Conservation (phyloP, 495 filamentous ascomycete genomes). For the Entonaema liquescens region DNA sequence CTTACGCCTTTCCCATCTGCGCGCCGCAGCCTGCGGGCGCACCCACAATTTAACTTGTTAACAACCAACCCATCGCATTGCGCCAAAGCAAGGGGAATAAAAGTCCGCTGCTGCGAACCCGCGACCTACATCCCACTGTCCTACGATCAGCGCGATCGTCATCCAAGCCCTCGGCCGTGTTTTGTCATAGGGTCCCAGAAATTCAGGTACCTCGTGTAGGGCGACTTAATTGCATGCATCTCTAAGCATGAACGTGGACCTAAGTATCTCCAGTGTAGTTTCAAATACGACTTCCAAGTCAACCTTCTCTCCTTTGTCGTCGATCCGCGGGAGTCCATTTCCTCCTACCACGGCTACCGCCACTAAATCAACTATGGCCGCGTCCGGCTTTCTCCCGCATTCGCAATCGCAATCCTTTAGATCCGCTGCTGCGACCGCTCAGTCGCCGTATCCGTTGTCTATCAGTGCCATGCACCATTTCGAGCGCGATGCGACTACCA, state of each 20-base stretch:
- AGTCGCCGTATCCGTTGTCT: conserved; percentile 54
- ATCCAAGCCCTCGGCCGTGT: conserved; percentile 28
- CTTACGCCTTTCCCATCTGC: conserved; percentile 21
- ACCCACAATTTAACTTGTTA: conserved; percentile 18
- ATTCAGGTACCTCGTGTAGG: conserved; percentile 36
- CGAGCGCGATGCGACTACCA: conserved; percentile 57
- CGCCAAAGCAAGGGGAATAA: conserved; percentile 22
- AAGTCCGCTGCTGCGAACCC: conserved; percentile 28
- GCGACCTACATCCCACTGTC: conserved; percentile 39
- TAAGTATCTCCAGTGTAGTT: conserved; percentile 46
- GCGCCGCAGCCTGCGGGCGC: conserved; percentile 20
- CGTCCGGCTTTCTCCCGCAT: conserved; percentile 47
- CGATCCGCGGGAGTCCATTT: conserved; percentile 51
- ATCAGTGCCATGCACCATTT: conserved; percentile 44
- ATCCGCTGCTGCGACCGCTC: conserved; percentile 36
- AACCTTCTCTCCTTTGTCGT: conserved; percentile 46
- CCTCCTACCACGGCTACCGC: conserved; percentile 41
- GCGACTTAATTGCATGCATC: conserved; percentile 51
- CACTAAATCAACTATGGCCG: conserved; percentile 53
- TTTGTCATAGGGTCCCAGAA: conserved; percentile 32
- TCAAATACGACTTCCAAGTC: conserved; percentile 46
- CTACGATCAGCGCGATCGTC: conserved; percentile 58
- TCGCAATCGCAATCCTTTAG: conserved; percentile 49
- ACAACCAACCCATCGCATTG: conserved; percentile 22
- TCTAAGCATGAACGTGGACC: conserved; percentile 56